phyloP scores from a whole-genome alignment of 768 basidiomycete species.

The Panus rudis region DNA sequence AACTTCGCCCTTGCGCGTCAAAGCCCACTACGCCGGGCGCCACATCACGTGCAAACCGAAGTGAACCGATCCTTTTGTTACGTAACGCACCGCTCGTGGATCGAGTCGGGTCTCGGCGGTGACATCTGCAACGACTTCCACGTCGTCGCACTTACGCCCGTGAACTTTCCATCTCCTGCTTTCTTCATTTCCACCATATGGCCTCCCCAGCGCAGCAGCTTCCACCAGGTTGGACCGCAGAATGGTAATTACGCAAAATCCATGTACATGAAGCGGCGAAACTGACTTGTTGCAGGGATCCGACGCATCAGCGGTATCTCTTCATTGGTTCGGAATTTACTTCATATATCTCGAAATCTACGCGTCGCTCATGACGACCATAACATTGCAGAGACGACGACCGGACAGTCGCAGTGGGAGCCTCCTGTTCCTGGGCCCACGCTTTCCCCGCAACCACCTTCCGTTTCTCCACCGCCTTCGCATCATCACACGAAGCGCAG shows the following conservation, averaged over 20 bases:
- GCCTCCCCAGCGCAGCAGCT: conserved; percentile 55
- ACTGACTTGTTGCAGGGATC: conserved; percentile 52
- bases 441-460: conserved; percentile 33
- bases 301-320: conserved; percentile 70
- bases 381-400: conserved; percentile 60
- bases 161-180: too few species aligned
- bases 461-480: conserved; percentile 37
- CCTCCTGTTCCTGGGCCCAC: conserved; percentile 41
- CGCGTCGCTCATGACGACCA: not conserved
- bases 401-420: conserved; percentile 88
- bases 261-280: conserved; percentile 4
- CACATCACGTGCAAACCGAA: too few species aligned
- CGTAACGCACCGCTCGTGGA: too few species aligned
- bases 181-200: too few species aligned
- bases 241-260: conserved; percentile 55
- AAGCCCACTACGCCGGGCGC: too few species aligned
- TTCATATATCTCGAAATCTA: not conserved
- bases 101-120: too few species aligned
- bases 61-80: too few species aligned
- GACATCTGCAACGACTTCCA: too few species aligned
- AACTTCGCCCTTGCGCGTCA: too few species aligned
- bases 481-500: conserved; percentile 60
- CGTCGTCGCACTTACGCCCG: too few species aligned
- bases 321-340: conserved; percentile 70
- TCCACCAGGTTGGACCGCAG: conserved; percentile 88